phyloP scores from a whole-genome alignment of 768 basidiomycete genomes.

The Suillus americanus region DNA sequence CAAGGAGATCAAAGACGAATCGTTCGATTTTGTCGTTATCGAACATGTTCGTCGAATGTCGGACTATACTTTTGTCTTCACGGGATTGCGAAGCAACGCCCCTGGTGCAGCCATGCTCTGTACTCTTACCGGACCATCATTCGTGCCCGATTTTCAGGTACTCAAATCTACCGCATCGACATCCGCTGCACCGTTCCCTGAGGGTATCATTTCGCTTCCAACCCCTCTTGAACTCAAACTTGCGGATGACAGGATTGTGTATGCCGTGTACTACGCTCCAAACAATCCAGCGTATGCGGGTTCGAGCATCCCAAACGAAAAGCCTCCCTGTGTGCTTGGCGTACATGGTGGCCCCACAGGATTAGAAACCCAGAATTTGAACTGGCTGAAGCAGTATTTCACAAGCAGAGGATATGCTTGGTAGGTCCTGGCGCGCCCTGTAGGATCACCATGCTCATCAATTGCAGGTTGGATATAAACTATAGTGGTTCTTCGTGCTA shows the following conservation, averaged over 20 bases:
- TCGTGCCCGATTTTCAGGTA: conserved; percentile 19
- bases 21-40: conserved; percentile 34
- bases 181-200: conserved; percentile 2
- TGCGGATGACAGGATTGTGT: conserved; percentile 40
- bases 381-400: conserved; percentile 60
- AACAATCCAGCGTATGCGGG: conserved; percentile 60
- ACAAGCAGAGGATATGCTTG: conserved; percentile 75
- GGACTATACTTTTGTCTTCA: conserved; percentile 31
- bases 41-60: conserved; percentile 24
- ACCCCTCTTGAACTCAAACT: conserved; percentile 42
- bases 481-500: conserved; percentile 77
- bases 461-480: conserved; percentile 58
- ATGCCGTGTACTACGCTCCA: conserved; percentile 69
- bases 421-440: conserved; percentile 18
- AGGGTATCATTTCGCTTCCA: conserved; percentile 43
- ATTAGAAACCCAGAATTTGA: conserved; percentile 44
- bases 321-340: conserved; percentile 65
- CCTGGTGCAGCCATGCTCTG: conserved; percentile 31
- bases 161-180: conserved; percentile 26
- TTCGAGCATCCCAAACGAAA: conserved; percentile 43
- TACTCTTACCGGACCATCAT: conserved; percentile 24
- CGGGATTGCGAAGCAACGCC: conserved; percentile 32
- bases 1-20: conserved; percentile 21
- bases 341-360: conserved; percentile 76
- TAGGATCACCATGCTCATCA: not conserved